Evolutionary conservation across 345 rosid species (phyloP).

Genomic region (Brassica nigra): DNA sequence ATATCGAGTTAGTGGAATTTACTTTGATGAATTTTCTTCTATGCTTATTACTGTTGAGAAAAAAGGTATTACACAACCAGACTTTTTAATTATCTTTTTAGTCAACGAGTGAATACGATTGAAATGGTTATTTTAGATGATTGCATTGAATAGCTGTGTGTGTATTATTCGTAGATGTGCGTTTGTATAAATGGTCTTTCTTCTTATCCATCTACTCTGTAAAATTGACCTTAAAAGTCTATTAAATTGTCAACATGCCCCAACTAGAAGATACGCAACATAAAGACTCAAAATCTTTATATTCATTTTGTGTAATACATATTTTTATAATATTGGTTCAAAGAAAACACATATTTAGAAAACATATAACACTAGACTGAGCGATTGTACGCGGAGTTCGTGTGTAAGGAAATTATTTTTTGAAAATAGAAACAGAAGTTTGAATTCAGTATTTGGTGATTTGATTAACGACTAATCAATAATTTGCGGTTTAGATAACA

Average conservation of each 20-base stretch:
- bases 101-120: neutral
- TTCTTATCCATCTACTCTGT: constrained; percentile 23
- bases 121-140: neutral
- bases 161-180: constrained; percentile 22
- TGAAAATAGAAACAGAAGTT: neutral
- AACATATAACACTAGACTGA: neutral
- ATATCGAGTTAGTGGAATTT: neutral
- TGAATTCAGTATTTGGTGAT: constrained; percentile 2
- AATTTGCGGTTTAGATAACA: neutral
- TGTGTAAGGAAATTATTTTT: neutral
- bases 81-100: neutral
- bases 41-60: neutral
- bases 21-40: neutral
- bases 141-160: neutral
- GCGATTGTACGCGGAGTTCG: neutral
- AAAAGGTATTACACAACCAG: neutral
- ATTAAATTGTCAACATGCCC: neutral
- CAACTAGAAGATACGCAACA: neutral
- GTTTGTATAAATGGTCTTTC: neutral
- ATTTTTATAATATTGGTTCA: neutral
- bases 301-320: neutral
- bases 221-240: constrained; percentile 1
- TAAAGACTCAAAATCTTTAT: neutral
- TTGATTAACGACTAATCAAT: neutral
- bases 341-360: neutral